phyloP scores from a whole-genome alignment of 139 green algal genomes.

The Zygnema cylindricum region DNA sequence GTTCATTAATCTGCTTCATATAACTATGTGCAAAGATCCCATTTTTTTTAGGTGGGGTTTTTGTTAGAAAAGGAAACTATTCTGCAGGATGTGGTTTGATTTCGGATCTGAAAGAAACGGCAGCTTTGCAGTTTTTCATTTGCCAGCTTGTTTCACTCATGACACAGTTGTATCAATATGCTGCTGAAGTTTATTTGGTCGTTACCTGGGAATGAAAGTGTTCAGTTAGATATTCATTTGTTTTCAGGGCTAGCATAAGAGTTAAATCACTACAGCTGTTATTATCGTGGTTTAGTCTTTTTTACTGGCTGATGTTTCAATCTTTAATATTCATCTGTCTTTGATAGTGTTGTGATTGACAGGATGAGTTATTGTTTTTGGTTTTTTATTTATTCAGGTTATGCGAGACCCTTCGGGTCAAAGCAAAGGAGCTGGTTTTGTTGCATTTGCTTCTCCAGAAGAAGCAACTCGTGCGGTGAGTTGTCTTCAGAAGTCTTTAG shows the following conservation, averaged over 20 bases:
- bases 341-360: background rate
- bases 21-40: background rate
- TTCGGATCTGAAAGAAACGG: too few species aligned
- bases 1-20: background rate
- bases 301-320: background rate
- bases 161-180: too few species aligned
- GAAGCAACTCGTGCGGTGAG: slow-evolving; percentile 66
- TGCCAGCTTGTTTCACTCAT: too few species aligned
- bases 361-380: too few species aligned
- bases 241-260: too few species aligned
- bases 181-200: too few species aligned
- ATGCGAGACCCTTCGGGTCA: slow-evolving; percentile 55
- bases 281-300: too few species aligned
- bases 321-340: background rate
- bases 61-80: background rate
- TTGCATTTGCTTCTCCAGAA: slow-evolving; percentile 67
- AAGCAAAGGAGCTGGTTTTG: slow-evolving; percentile 67
- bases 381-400: slow-evolving; percentile 57
- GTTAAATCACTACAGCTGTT: too few species aligned
- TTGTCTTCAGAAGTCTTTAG: background rate
- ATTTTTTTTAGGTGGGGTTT: background rate
- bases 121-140: too few species aligned
- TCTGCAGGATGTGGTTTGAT: background rate
- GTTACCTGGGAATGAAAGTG: too few species aligned
- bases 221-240: too few species aligned